Conservation (phyloP, 108 stramenopile genomes). For the Fistulifera solaris region DNA sequence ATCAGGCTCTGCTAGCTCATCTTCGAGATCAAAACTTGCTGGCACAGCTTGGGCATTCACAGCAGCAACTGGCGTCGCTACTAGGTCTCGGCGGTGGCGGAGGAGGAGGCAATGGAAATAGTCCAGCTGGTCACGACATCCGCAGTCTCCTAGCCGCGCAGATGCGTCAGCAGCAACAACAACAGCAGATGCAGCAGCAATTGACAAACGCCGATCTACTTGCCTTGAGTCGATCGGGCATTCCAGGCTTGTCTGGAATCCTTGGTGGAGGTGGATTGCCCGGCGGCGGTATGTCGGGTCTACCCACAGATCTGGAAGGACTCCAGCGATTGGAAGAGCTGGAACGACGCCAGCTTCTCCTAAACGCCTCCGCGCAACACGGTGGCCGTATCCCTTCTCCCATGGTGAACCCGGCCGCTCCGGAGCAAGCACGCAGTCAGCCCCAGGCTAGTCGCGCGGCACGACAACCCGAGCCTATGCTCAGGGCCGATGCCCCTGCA, state of each 20-base stretch:
- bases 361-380: constrained; percentile 17
- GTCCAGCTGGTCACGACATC: neutral
- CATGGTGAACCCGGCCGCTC: neutral
- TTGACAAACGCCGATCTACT: constrained; percentile 7
- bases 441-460: neutral
- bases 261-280: constrained; percentile 6
- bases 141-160: constrained; percentile 11
- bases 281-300: neutral
- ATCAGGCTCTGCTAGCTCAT: constrained; percentile 5
- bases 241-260: constrained; percentile 6
- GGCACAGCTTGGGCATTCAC: neutral
- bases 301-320: constrained; percentile 7
- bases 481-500: neutral
- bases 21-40: constrained; percentile 8
- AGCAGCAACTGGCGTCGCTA: constrained; percentile 11
- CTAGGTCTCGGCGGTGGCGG: constrained; percentile 8
- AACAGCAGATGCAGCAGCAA: constrained; percentile 10
- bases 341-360: constrained; percentile 18
- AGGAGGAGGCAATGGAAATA: neutral
- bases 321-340: constrained; percentile 13
- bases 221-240: constrained; percentile 5
- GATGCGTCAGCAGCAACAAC: constrained; percentile 11
- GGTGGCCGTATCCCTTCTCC: neutral
- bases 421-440: neutral
- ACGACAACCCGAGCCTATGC: no score